Conservation (phyloP, 1,284 basidiomycete species). For the Entoloma clypeatum region DNA sequence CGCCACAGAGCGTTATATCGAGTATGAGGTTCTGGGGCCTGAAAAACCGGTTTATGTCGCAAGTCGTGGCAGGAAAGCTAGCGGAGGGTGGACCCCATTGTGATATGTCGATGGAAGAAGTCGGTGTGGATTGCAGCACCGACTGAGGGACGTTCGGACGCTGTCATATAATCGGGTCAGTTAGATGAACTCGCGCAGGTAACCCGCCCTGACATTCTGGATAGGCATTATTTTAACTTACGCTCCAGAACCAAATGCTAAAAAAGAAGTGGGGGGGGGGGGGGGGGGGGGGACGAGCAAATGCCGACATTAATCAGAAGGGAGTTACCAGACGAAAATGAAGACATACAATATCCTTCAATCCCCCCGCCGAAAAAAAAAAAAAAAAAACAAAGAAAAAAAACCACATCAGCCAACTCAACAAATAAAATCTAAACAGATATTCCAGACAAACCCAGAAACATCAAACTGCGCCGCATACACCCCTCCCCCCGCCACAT, state of each 20-base stretch:
- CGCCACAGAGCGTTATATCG: slow-evolving; percentile 42
- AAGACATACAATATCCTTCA: slow-evolving; percentile 24
- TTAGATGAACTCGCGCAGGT: background rate
- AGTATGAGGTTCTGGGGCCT: slow-evolving; percentile 48
- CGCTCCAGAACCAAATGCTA: slow-evolving; percentile 66
- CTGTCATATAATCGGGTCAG: slow-evolving; percentile 25
- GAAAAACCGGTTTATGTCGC: slow-evolving; percentile 50
- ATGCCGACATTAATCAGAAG: slow-evolving; percentile 3
- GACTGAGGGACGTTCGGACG: slow-evolving; percentile 40
- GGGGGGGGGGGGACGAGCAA: too few species aligned
- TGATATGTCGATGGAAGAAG: slow-evolving; percentile 44
- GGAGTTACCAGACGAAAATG: background rate
- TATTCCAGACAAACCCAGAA: slow-evolving; percentile 50
- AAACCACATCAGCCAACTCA: background rate
- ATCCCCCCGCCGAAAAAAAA: background rate
- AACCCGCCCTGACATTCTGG: background rate
- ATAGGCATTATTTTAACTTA: too few species aligned
- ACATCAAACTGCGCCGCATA: slow-evolving; percentile 60
- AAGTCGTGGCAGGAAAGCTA: slow-evolving; percentile 45
- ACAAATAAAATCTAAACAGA: too few species aligned
- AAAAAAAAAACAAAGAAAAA: background rate
- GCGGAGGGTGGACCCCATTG: slow-evolving; percentile 60
- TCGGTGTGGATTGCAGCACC: slow-evolving; percentile 30
- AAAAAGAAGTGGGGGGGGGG: slow-evolving; percentile 2
- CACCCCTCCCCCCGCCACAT: slow-evolving; percentile 58